These are phyloP conservation scores for Fusarium sacchari DNA, from an alignment of 2,329 filamentous ascomycete species.

Conservation along the genomic window DNA sequence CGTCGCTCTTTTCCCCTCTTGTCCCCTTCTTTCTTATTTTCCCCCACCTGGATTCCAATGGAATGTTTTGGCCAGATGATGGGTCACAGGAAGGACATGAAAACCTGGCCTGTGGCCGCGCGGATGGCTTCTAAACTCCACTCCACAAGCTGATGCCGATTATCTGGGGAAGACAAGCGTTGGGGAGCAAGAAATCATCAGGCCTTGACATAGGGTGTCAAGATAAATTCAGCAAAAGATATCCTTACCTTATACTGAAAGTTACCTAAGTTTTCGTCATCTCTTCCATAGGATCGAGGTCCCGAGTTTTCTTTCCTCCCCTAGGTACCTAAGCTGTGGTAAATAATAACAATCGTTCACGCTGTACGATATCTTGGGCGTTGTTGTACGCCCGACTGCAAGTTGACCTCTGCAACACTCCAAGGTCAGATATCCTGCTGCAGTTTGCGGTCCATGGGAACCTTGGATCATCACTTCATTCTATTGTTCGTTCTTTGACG, in stretches of 20 bases:
- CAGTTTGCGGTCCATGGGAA: not conserved
- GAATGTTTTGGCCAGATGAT: constrained; percentile 19
- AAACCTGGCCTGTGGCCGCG: constrained; percentile 17
- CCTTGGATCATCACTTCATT: constrained; percentile 38
- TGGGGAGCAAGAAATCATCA: not conserved
- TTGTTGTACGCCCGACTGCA: not conserved
- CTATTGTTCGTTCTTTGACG: constrained; percentile 31
- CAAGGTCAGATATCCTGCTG: not conserved
- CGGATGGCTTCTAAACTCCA: not conserved
- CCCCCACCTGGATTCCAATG: constrained; percentile 31
- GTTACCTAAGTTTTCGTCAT: not conserved
- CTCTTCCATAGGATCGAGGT: not conserved
- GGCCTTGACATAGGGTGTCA: not conserved
- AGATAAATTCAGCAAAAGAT: not conserved
- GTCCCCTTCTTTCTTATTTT: constrained; percentile 20
- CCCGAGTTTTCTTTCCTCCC: not conserved
- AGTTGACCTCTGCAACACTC: not conserved
- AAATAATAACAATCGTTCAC: constrained; percentile 20
- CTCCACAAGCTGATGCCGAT: not conserved
- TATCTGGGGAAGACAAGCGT: not conserved
- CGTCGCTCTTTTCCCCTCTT: constrained; percentile 22
- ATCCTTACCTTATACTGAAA: not conserved
- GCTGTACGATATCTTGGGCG: not conserved
- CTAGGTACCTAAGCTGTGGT: not conserved
- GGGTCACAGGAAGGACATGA: constrained; percentile 26